Evolutionary conservation across 1,284 basidiomycete genomes (phyloP).

Genomic region (Fomitopsis pinicola): DNA sequence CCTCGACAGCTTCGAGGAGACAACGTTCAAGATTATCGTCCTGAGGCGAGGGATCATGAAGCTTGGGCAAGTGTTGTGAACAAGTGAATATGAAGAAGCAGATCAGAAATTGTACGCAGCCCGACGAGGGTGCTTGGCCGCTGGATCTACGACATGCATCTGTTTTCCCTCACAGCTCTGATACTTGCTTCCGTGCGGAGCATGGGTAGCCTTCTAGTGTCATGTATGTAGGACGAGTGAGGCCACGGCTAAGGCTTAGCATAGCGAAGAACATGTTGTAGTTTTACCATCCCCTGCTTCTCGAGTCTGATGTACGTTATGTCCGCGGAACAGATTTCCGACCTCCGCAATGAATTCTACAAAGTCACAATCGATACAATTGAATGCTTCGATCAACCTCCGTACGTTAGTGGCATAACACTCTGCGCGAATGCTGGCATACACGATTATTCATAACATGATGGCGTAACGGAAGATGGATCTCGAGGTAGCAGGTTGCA

Average conservation of each 20-base stretch:
- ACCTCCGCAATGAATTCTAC: neutral
- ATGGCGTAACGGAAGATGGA: neutral
- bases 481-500: slow-evolving; percentile 1
- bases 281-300: neutral
- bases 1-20: neutral
- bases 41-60: neutral
- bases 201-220: too few relatives aligned
- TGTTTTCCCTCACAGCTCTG: too few relatives aligned
- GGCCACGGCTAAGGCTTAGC: too few relatives aligned
- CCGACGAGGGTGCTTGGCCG: too few relatives aligned
- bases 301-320: neutral
- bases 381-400: neutral
- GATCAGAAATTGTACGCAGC: too few relatives aligned
- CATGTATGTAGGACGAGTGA: too few relatives aligned
- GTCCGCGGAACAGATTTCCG: neutral
- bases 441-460: slow-evolving; percentile 3
- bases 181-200: too few relatives aligned
- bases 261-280: neutral
- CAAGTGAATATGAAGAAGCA: too few relatives aligned
- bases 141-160: too few relatives aligned
- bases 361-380: neutral
- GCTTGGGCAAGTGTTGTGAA: too few relatives aligned
- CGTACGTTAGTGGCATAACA: slow-evolving; percentile 2
- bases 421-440: neutral
- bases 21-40: neutral